Conservation (phyloP, 2,329 filamentous ascomycete species). For the Microdochium paspali region DNA sequence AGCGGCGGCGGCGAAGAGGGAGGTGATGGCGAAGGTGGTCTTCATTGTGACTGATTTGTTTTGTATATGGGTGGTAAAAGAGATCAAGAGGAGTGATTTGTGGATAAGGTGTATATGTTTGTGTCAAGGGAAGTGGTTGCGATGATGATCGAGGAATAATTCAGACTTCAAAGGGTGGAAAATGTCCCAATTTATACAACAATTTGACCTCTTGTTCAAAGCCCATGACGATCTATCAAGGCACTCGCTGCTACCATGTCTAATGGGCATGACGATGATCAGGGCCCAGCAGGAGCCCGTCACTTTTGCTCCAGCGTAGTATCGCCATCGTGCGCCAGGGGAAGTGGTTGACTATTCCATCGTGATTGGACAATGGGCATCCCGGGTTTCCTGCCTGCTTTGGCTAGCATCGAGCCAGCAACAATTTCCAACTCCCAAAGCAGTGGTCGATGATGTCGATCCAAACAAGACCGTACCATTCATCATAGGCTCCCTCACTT, state of each 20-base stretch:
- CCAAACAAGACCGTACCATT: neutral
- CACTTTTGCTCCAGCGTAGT: neutral
- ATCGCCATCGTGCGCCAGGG: neutral
- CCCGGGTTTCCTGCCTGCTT: neutral
- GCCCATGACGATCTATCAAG: neutral
- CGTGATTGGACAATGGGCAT: neutral
- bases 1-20: conserved; percentile 15
- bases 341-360: neutral
- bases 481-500: neutral
- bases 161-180: neutral
- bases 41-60: conserved; percentile 16
- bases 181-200: neutral
- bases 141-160: neutral
- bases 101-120: neutral
- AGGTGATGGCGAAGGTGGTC: conserved; percentile 15
- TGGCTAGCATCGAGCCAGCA: neutral
- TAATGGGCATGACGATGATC: neutral
- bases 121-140: neutral
- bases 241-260: neutral
- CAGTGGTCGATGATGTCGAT: neutral
- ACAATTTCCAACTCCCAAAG: neutral
- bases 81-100: neutral
- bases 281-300: too few species aligned
- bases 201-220: neutral
- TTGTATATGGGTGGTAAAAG: neutral